phyloP scores from a whole-genome alignment of 2,329 filamentous ascomycete species.

The Fusarium chaquense region DNA sequence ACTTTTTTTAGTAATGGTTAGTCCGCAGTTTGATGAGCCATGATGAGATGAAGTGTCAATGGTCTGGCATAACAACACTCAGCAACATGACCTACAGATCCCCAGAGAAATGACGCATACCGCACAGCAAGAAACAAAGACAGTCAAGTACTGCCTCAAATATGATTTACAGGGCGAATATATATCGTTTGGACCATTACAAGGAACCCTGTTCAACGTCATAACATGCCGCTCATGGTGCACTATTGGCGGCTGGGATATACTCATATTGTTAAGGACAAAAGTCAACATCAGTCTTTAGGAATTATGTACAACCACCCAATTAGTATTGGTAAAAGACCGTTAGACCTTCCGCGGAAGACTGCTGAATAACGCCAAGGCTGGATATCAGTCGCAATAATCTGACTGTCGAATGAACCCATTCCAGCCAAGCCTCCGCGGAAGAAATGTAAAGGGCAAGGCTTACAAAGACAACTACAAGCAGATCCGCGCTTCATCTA shows the following conservation, averaged over 20 bases:
- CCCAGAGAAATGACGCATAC: no score
- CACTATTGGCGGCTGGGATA: neutral
- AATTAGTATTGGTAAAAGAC: neutral
- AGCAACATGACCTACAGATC: no score
- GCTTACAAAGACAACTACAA: neutral
- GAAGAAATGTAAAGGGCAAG: neutral
- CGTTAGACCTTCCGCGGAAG: neutral
- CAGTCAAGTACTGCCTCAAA: no score
- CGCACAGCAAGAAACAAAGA: no score
- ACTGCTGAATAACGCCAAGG: neutral
- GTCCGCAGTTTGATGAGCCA: no score
- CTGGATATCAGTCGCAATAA: neutral
- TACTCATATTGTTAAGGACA: neutral
- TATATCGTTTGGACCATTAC: neutral
- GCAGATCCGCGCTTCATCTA: fast-evolving
- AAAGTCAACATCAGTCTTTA: no score
- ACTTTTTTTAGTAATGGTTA: no score
- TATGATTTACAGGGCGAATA: no score
- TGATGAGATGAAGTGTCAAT: no score
- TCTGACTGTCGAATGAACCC: neutral
- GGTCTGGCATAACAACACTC: no score
- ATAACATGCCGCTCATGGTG: fast-evolving
- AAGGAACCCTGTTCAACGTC: neutral
- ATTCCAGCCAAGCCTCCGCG: neutral
- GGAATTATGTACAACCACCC: no score